Base-by-base conservation (phyloP, 768 basidiomycete genomes). In the Rubroboletus satanas region DNA sequence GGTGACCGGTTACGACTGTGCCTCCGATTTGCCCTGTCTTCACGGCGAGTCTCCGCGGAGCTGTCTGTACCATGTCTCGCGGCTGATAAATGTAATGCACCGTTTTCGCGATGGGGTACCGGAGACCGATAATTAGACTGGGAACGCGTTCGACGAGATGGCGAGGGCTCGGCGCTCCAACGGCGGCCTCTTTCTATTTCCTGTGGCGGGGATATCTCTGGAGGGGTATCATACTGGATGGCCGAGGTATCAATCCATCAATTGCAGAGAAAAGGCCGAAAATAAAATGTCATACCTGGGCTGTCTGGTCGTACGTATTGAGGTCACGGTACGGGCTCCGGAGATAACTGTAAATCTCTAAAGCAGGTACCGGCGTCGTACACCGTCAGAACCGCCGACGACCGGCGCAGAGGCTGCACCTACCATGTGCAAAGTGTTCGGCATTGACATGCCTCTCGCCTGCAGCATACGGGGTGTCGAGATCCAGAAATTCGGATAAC, bases 401-500 rank as follows among this genome's bases (percentile, higher is more conserved):
- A 38, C 32, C 0, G 12, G 18, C 35, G 4, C 5, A 58, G 45
- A 52, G 23, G 32, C 45, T 39, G 32, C n/a, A 71, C 80, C 61
- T 62, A 91, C 92, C 93, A 72, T 98, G 94, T 8, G 88, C 90
- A 73, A 97, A 95, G 70, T 97, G 94, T 66, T 98, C 94, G 11
- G 94, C 89, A 61, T 91, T 89, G 26, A 76, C 71, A 54, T 81
- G 77, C 51, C 84, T 77, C 26, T 76, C 74, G 8, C 84, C 85
- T 45, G 81, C 78, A 21, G 67, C 66, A 55, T 84, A 83, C 2
- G 80, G 77, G 4, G 73, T 71, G 59, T 87, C 87, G 69, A 90
- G 79, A 66, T 98, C 94, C 45, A 98, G 77, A 72, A 94, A 95
- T 62, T 96, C 94, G 14, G 92, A 79, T 8, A 98, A 76, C 15